Percentiles rank a stretch among this genome's conserved stretches.
Conservation (phyloP, 2,329 filamentous ascomycete species). For the Trichoderma sp. region DNA sequence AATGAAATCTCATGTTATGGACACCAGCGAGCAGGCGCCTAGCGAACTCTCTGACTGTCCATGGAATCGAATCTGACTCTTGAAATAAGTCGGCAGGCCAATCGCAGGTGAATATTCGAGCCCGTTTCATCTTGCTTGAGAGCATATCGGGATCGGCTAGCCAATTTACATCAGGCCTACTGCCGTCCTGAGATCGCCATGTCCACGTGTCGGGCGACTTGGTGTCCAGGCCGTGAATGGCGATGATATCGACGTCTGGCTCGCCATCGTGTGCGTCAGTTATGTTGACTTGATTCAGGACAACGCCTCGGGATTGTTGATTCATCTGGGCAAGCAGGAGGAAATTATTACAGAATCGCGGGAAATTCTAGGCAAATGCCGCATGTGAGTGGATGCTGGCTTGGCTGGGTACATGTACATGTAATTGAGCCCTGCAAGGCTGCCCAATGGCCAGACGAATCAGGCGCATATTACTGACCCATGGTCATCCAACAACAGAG, state of each 20-base stretch:
- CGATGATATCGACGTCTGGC: conserved; percentile 30
- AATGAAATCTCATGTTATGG: conserved; percentile 1
- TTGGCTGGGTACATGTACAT: too few relatives aligned
- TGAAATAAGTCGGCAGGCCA: conserved; percentile 29
- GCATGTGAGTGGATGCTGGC: too few relatives aligned
- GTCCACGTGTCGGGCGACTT: conserved; percentile 31
- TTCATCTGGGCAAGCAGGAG: neutral
- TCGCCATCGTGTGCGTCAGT: neutral
- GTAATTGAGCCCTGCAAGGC: too few relatives aligned
- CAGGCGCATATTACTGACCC: too few relatives aligned
- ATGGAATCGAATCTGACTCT: conserved; percentile 21
- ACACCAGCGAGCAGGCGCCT: conserved; percentile 28
- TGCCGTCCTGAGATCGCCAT: conserved; percentile 15
- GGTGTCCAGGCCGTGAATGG: conserved; percentile 36
- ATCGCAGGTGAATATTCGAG: conserved; percentile 31
- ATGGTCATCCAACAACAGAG: too few relatives aligned
- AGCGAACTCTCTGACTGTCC: conserved; percentile 25
- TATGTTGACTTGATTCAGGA: neutral
- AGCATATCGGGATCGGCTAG: conserved; percentile 28
- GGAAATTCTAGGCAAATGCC: too few relatives aligned
- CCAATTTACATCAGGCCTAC: conserved; percentile 27
- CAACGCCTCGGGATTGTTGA: neutral
- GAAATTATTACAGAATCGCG: too few relatives aligned
- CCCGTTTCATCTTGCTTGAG: conserved; percentile 19
- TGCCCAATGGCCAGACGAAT: too few relatives aligned